Conservation (phyloP, 1,284 basidiomycete species). For the Earliella scabrosa region DNA sequence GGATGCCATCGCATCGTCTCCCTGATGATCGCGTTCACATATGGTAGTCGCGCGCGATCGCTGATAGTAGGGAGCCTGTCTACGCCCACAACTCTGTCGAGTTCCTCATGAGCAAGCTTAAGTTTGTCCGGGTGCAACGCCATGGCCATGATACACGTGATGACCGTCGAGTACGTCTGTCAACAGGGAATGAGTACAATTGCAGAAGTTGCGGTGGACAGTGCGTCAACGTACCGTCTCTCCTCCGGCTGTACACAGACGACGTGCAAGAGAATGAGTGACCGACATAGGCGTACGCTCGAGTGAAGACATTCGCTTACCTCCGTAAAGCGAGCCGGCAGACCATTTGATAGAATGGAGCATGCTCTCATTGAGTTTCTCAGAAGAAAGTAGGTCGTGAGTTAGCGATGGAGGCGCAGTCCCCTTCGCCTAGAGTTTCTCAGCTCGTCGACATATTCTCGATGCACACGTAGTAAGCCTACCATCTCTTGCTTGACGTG, state of each 20-base stretch:
- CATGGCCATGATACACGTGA: slow-evolving; percentile 34
- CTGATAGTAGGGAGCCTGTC: slow-evolving; percentile 34
- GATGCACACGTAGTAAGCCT: neutral
- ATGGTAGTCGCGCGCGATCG: slow-evolving; percentile 34
- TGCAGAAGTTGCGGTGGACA: too few relatives aligned
- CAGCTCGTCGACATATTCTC: neutral
- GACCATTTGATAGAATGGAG: slow-evolving; percentile 26
- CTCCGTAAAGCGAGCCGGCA: slow-evolving; percentile 30
- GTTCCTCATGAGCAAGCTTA: slow-evolving; percentile 37
- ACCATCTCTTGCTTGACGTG: slow-evolving; percentile 35
- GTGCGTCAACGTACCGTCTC: slow-evolving; percentile 17
- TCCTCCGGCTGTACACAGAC: slow-evolving; percentile 23
- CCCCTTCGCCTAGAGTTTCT: slow-evolving; percentile 12
- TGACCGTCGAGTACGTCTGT: slow-evolving; percentile 20
- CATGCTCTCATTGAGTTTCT: neutral
- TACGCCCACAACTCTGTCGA: slow-evolving; percentile 40
- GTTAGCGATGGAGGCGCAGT: slow-evolving; percentile 20
- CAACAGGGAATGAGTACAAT: too few relatives aligned
- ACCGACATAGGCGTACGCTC: too few relatives aligned
- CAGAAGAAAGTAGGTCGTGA: slow-evolving; percentile 13
- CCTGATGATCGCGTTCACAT: slow-evolving; percentile 35
- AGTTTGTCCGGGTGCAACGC: slow-evolving; percentile 31
- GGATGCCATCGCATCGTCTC: slow-evolving; percentile 39
- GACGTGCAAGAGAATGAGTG: too few relatives aligned
- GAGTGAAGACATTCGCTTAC: too few relatives aligned